phyloP scores from a whole-genome alignment of 2,329 filamentous ascomycete species.

The Cryphonectria nitschkei region DNA sequence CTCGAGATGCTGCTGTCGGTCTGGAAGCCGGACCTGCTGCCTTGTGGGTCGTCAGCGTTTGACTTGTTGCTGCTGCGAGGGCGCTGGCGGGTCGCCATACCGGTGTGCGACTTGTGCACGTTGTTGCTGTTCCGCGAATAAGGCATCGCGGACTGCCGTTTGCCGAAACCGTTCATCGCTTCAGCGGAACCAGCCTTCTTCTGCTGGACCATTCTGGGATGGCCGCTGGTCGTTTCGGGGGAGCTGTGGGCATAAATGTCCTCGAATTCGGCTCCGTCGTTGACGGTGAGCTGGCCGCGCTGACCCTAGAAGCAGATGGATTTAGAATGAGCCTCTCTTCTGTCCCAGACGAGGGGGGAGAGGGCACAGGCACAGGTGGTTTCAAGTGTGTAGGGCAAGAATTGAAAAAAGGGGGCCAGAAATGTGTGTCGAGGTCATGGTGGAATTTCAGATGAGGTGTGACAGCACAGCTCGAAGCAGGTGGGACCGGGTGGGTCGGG shows the following conservation, averaged over 20 bases:
- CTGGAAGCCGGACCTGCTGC: slow-evolving; percentile 70
- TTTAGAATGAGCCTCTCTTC: slow-evolving; percentile 27
- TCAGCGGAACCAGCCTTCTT: slow-evolving; percentile 39
- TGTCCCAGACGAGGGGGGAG: slow-evolving; percentile 15
- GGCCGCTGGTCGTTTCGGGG: slow-evolving; percentile 33
- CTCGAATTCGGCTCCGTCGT: slow-evolving; percentile 38
- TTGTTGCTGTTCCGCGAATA: slow-evolving; percentile 42
- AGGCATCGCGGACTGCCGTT: slow-evolving; percentile 39
- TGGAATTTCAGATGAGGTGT: slow-evolving; percentile 26
- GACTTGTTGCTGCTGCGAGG: background rate
- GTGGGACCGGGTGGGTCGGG: slow-evolving; percentile 27
- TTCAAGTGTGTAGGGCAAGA: slow-evolving; percentile 5
- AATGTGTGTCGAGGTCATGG: slow-evolving; percentile 23
- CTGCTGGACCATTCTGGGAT: slow-evolving; percentile 41
- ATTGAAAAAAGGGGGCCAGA: slow-evolving; percentile 9
- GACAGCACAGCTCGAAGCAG: slow-evolving; percentile 24
- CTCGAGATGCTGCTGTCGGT: slow-evolving; percentile 90
- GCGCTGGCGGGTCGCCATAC: slow-evolving; percentile 34
- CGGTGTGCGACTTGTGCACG: slow-evolving; percentile 44
- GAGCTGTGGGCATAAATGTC: slow-evolving; percentile 37
- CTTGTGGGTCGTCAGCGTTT: slow-evolving; percentile 46
- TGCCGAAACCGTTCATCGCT: slow-evolving; percentile 36
- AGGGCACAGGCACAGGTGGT: background rate
- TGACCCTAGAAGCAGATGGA: slow-evolving; percentile 35
- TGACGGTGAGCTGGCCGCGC: slow-evolving; percentile 36